A percentile compares a stretch with the other conserved stretches of the same genome.
phyloP scores from a whole-genome alignment of 192 early-diverging fungal genomes.

The Rhizophagus sp. region DNA sequence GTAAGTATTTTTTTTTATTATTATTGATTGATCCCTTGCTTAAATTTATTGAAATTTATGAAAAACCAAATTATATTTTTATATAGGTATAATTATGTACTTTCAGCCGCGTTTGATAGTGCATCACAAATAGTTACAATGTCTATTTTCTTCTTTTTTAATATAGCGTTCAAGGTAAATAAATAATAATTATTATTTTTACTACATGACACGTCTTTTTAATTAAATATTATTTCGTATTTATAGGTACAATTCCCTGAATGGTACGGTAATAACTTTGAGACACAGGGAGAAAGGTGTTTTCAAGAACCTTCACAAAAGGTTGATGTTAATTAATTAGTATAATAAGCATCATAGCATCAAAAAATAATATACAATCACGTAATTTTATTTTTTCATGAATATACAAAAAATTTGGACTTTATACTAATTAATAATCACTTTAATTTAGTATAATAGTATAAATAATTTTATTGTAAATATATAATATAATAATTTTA shows the following conservation, averaged over 20 bases:
- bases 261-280: constrained; percentile 29
- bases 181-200: background rate
- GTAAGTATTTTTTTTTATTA: background rate
- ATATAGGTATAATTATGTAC: constrained; percentile 68
- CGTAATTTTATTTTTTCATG: no score
- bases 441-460: no score
- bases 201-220: no score
- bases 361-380: no score
- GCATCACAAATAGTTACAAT: constrained; percentile 51
- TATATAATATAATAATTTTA: no score
- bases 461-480: no score
- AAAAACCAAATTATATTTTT: background rate
- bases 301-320: background rate
- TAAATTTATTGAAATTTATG: no score
- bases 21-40: no score
- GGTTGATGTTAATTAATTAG: no score
- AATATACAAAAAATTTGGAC: no score
- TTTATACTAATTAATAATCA: no score
- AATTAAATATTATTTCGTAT: constrained; percentile 31
- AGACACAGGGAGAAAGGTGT: constrained; percentile 25
- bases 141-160: constrained; percentile 52
- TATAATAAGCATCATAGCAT: background rate
- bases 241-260: constrained; percentile 37
- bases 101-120: constrained; percentile 64
- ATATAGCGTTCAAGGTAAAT: constrained; percentile 41